Conservation (phyloP, 2,329 filamentous ascomycete genomes). For the Curvularia verruculosa region DNA sequence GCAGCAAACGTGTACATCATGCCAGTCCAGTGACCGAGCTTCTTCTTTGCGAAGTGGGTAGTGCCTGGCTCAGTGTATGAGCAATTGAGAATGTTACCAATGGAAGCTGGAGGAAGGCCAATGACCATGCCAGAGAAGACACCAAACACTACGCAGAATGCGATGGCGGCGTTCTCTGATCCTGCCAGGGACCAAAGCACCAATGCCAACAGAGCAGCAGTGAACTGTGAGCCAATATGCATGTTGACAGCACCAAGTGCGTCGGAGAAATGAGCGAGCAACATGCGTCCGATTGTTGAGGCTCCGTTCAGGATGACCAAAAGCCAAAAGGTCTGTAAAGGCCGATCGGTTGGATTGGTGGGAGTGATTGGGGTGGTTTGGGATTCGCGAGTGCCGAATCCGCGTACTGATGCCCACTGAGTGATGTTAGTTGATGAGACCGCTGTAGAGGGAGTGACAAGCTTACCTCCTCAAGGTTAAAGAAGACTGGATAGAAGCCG, state of each 20-base stretch:
- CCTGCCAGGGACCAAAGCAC: conserved; percentile 53
- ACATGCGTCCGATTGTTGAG: conserved; percentile 55
- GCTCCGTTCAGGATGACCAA: conserved; percentile 58
- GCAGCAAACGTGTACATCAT: conserved; percentile 60
- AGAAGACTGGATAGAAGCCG: conserved; percentile 60
- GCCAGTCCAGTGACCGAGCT: conserved; percentile 59
- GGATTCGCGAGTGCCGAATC: conserved; percentile 49
- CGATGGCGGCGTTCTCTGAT: conserved; percentile 50
- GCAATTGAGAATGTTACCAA: conserved; percentile 54
- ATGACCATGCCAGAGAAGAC: conserved; percentile 58
- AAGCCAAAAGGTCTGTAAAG: conserved; percentile 57
- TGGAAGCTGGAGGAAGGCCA: conserved; percentile 57
- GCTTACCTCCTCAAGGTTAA: conserved; percentile 58
- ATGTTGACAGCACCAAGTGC: conserved; percentile 54
- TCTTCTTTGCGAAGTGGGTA: conserved; percentile 39
- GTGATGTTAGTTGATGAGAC: conserved; percentile 19
- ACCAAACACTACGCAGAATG: conserved; percentile 58
- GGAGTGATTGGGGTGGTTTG: conserved; percentile 15
- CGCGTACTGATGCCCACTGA: conserved; percentile 54
- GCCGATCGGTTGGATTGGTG: conserved; percentile 29
- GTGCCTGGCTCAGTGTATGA: conserved; percentile 41
- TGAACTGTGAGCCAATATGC: conserved; percentile 51
- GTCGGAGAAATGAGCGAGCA: conserved; percentile 55
- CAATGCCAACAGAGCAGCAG: conserved; percentile 52
- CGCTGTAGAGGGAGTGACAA: background rate